A percentile compares a stretch with the other conserved stretches of the same genome.
These are phyloP conservation scores for Globisporangium recalcitrans DNA, from an alignment of 352 stramenopile species.

Conservation along the genomic window DNA sequence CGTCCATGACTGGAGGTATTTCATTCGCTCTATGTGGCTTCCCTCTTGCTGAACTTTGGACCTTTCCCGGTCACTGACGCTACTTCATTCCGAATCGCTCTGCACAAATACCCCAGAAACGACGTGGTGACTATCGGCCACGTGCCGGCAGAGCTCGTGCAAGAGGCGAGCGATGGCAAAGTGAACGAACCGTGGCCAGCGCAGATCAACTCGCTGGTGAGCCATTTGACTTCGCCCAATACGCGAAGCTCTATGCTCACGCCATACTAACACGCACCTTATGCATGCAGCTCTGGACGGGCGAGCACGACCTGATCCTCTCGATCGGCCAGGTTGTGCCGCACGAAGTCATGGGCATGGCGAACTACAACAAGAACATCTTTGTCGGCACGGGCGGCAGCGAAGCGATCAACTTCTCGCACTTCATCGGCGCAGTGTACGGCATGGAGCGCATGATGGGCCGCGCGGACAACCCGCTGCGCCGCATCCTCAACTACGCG, in stretches of 20 bases:
- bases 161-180: constrained; percentile 91
- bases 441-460: constrained; percentile 99
- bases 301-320: constrained; percentile 89
- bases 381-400: constrained; percentile 94
- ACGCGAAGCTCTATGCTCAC: not conserved
- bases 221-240: too few relatives aligned
- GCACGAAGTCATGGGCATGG: constrained; percentile 98
- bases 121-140: constrained; percentile 96
- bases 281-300: constrained; percentile 80
- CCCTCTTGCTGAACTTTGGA: not conserved
- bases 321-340: constrained; percentile 97
- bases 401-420: constrained; percentile 96
- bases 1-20: constrained; percentile 94
- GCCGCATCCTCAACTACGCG: constrained; percentile 94
- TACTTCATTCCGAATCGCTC: not conserved
- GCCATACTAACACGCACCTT: not conserved
- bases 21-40: not conserved
- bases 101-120: constrained; percentile 59
- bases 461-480: constrained; percentile 92
- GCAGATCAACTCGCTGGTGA: constrained; percentile 94
- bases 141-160: constrained; percentile 90
- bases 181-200: constrained; percentile 94
- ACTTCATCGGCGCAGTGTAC: constrained; percentile 97
- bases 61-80: not conserved
- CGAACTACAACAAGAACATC: constrained; percentile 99